Conservation (phyloP, 768 basidiomycete species). For the Amanita inopinata region DNA sequence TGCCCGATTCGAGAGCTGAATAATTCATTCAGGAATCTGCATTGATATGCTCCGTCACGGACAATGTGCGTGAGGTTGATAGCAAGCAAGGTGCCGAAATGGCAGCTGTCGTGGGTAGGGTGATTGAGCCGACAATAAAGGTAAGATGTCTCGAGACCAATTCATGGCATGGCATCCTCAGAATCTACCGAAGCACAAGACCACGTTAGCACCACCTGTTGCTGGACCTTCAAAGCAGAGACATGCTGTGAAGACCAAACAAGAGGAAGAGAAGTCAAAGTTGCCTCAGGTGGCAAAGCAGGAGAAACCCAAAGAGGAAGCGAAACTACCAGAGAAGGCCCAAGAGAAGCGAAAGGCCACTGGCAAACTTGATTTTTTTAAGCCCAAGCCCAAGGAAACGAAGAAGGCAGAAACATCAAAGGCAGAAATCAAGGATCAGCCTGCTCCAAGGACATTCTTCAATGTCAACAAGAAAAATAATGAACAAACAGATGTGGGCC, state of each 20-base stretch:
- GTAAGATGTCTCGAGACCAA: constrained; percentile 17
- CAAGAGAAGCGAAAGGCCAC: constrained; percentile 23
- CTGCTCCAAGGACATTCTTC: constrained; percentile 11
- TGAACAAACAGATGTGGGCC: constrained; percentile 14
- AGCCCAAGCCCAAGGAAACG: constrained; percentile 28
- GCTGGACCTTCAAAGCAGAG: constrained; percentile 35
- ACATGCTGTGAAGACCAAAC: constrained; percentile 8
- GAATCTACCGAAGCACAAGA: too few relatives aligned
- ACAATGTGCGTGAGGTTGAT: constrained; percentile 30
- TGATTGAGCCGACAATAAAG: constrained; percentile 20
- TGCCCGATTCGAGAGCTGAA: too few relatives aligned
- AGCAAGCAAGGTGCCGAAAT: constrained; percentile 31
- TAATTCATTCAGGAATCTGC: constrained; percentile 30
- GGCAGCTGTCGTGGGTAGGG: constrained; percentile 35
- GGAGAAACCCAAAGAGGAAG: constrained; percentile 15
- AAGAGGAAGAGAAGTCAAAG: constrained; percentile 10
- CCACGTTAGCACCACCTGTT: too few relatives aligned
- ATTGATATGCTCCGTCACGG: constrained; percentile 31
- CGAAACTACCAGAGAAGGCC: constrained; percentile 17
- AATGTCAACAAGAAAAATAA: constrained; percentile 12
- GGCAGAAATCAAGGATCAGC: constrained; percentile 14
- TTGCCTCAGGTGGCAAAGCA: constrained; percentile 10
- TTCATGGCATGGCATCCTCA: too few relatives aligned
- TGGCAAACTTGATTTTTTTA: constrained; percentile 57
- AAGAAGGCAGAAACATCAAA: constrained; percentile 15